A percentile compares a stretch with the other conserved stretches of the same genome.
Evolutionary conservation across 208 protist species (phyloP).

Genomic region (Balamuthia mandrillaris): DNA sequence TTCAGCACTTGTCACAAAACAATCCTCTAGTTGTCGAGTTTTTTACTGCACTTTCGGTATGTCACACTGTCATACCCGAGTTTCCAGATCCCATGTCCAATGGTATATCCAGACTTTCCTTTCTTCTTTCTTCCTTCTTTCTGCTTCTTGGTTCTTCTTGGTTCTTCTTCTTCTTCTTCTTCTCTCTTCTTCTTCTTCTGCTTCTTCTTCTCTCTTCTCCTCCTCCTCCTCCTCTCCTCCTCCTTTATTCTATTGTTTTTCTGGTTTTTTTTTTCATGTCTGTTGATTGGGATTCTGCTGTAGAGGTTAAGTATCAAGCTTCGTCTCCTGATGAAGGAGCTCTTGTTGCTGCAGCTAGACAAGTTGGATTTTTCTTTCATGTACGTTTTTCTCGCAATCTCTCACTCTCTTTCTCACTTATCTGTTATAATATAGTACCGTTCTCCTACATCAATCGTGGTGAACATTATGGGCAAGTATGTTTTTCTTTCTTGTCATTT

Average conservation of each 20-base stretch:
- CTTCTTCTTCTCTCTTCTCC: too few relatives aligned
- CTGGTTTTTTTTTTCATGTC: not conserved
- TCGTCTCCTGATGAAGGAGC: conserved; percentile 87
- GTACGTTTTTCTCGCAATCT: not conserved
- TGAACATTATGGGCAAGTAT: too few relatives aligned
- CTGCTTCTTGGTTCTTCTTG: too few relatives aligned
- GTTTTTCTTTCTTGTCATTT: too few relatives aligned
- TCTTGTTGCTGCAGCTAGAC: conserved; percentile 78
- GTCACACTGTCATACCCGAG: conserved; percentile 28
- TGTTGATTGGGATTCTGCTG: not conserved
- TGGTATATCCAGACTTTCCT: not conserved
- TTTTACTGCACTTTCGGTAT: not conserved
- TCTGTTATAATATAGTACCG: too few relatives aligned
- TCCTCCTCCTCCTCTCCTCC: too few relatives aligned
- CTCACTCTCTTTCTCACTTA: not conserved
- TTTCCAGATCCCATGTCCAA: too few relatives aligned
- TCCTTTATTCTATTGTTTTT: too few relatives aligned
- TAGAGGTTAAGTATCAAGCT: conserved; percentile 79
- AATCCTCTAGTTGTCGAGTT: not conserved
- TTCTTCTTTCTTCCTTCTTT: not conserved
- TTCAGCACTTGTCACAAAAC: too few relatives aligned
- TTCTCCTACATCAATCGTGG: too few relatives aligned
- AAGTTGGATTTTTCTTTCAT: conserved; percentile 61
- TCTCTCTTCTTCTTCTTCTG: too few relatives aligned
- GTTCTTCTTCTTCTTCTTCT: too few relatives aligned